phyloP scores from a whole-genome alignment of 176 grass and related monocot genomes.

The Avena eriantha region DNA sequence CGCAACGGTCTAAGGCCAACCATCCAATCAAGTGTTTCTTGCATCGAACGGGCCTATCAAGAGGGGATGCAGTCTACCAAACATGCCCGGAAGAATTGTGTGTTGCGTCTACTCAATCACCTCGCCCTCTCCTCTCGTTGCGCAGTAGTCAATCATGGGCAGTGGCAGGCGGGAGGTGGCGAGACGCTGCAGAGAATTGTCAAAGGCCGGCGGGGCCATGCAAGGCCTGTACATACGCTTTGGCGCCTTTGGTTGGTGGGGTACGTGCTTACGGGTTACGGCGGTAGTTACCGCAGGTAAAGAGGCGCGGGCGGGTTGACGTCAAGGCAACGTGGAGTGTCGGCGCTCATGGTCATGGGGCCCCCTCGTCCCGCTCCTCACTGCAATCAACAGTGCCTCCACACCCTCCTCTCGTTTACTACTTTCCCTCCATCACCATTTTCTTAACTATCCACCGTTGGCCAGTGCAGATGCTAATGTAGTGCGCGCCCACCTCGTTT shows the following conservation, averaged over 20 bases:
- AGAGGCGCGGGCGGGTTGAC: constrained; percentile 37
- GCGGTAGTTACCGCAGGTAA: constrained; percentile 71
- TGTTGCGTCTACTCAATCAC: not conserved
- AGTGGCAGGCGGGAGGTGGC: not conserved
- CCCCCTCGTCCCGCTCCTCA: constrained; percentile 36
- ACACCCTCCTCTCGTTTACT: constrained; percentile 58
- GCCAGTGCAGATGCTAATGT: constrained; percentile 11
- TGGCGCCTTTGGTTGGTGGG: not conserved
- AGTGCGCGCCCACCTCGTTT: constrained; percentile 18
- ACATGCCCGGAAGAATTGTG: not conserved
- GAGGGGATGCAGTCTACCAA: too few relatives aligned
- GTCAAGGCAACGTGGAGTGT: constrained; percentile 72
- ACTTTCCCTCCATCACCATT: constrained; percentile 48
- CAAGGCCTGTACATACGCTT: not conserved
- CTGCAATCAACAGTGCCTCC: not conserved
- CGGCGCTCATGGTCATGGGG: constrained; percentile 49
- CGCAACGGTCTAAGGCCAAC: too few relatives aligned
- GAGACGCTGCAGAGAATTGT: constrained; percentile 42
- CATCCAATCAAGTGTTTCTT: too few relatives aligned
- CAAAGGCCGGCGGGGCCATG: constrained; percentile 15
- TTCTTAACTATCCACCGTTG: constrained; percentile 33
- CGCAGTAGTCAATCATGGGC: constrained; percentile 47
- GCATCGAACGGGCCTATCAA: too few relatives aligned
- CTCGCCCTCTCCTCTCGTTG: not conserved
- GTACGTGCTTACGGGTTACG: not conserved